phyloP scores from a whole-genome alignment of 1,284 basidiomycete genomes.

The Peniophora sp. region DNA sequence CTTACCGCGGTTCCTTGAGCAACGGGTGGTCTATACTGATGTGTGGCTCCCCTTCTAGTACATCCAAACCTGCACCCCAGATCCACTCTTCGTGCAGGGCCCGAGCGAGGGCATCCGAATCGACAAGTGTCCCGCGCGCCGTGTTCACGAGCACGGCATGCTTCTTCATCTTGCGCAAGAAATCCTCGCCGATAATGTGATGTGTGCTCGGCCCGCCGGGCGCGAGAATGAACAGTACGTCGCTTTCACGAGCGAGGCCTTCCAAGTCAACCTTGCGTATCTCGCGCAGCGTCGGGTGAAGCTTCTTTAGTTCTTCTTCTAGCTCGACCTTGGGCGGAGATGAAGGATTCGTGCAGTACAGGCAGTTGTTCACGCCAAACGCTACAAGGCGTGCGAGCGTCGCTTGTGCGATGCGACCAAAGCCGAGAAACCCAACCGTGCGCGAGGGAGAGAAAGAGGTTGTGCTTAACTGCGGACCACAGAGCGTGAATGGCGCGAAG shows the following conservation, averaged over 20 bases:
- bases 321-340: constrained; percentile 36
- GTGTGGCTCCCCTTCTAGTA: constrained; percentile 88
- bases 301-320: constrained; percentile 42
- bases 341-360: constrained; percentile 56
- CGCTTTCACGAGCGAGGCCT: constrained; percentile 65
- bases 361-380: constrained; percentile 65
- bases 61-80: constrained; percentile 90
- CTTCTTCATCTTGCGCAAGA: constrained; percentile 81
- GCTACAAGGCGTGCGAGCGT: constrained; percentile 70
- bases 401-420: constrained; percentile 86
- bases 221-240: constrained; percentile 80
- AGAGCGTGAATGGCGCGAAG: constrained; percentile 80
- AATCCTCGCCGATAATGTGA: constrained; percentile 65
- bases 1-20: constrained; percentile 64
- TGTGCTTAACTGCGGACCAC: constrained; percentile 70
- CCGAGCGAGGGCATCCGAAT: constrained; percentile 79
- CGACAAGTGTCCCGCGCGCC: constrained; percentile 76
- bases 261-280: constrained; percentile 59
- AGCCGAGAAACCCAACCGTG: constrained; percentile 87
- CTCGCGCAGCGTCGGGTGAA: constrained; percentile 35
- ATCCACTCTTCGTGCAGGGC: constrained; percentile 75
- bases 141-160: constrained; percentile 77
- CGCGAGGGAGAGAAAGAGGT: constrained; percentile 42
- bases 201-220: constrained; percentile 69
- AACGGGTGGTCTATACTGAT: constrained; percentile 71